A percentile compares a stretch with the other conserved stretches of the same genome.
These are phyloP conservation scores for Brassica hybrid DNA, from an alignment of 441 rosid species.

Conservation along the genomic window DNA sequence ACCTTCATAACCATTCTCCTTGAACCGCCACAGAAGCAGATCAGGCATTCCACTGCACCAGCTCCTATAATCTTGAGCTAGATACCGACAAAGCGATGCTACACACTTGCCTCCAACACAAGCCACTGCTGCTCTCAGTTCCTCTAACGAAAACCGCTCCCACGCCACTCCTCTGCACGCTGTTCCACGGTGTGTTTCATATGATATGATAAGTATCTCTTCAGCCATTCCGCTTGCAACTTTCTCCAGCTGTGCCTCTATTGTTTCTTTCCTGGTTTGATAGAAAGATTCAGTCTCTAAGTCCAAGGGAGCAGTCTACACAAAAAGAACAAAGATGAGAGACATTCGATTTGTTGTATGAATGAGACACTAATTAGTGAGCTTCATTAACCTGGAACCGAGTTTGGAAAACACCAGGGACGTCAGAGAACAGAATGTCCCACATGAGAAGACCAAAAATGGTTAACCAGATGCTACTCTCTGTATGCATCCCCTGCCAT, in stretches of 20 bases:
- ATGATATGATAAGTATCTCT: slow-evolving; percentile 76
- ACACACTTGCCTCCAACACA: slow-evolving; percentile 77
- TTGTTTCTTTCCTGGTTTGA: slow-evolving; percentile 52
- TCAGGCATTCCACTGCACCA: slow-evolving; percentile 99
- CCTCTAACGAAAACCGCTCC: slow-evolving; percentile 73
- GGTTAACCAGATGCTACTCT: slow-evolving; percentile 93
- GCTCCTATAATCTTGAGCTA: slow-evolving; percentile 80
- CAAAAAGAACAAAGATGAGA: slow-evolving; percentile 4
- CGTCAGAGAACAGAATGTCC: slow-evolving; percentile 77
- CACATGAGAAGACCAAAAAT: slow-evolving; percentile 92
- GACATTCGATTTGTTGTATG: not conserved
- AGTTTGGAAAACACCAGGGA: slow-evolving; percentile 77
- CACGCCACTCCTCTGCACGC: slow-evolving; percentile 85
- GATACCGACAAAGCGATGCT: slow-evolving; percentile 71
- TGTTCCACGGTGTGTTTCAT: slow-evolving; percentile 72
- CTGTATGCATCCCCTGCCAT: slow-evolving; percentile 89
- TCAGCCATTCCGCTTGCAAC: slow-evolving; percentile 80
- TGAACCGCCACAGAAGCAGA: slow-evolving; percentile 86
- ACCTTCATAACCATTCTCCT: slow-evolving; percentile 67
- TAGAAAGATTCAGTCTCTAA: slow-evolving; percentile 80
- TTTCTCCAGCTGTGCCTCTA: slow-evolving; percentile 68
- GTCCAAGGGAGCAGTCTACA: slow-evolving; percentile 88
- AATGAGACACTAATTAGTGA: not conserved
- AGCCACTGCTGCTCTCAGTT: slow-evolving; percentile 82
- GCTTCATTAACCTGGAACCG: slow-evolving; percentile 69